Base-by-base conservation (phyloP, 176 grass and related monocot genomes). In the Carex littledalei region DNA sequence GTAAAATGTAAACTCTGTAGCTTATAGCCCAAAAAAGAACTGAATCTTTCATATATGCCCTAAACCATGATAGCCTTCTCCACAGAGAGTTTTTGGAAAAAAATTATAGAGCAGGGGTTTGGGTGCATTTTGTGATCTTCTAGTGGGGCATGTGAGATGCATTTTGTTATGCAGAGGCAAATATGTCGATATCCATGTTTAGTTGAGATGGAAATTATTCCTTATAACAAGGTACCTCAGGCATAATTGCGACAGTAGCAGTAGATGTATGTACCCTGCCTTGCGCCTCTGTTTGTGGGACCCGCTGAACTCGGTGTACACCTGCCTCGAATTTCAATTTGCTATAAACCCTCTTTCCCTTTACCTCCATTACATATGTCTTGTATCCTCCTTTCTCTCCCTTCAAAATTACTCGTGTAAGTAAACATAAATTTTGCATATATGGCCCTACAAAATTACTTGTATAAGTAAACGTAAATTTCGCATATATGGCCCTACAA, bases 241-340 rank as follows among this genome's bases (percentile, higher is more conserved):
- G 95, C 95, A 98, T 98, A 87, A 94, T 90, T 60, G 95, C 95
- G 54, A 98, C 91, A 87, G 95, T 98, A 70, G 95, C 89, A 49
- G 95, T 98, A 89, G 95, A 98, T 6, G 95, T 98, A 78, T 98
- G 95, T 79, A 98, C 86, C 75, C 95, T 92, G 3, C 93, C 95
- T 87, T 94, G 94, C 63, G 95, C 65, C 75, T 98, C 92, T 87
- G 95, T 98, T 85, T 86, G 88, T 18, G 95, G 95, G 67, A 98
- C 95, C 81, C 92, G 92, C 66, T 98, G 95, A 82, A 98, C 95
- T 84, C 92, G 95, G 86, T 98, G 95, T 60, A 98, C 93, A 8
- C 95, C 95, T 22, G 95, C 94, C 69, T 98, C 95, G 62, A 91
- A 98, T 84, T 98, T 98, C 54, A 98, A 76, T 87, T 98, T 98